phyloP scores from a whole-genome alignment of 768 basidiomycete genomes.

The Lactifluus pinguis region DNA sequence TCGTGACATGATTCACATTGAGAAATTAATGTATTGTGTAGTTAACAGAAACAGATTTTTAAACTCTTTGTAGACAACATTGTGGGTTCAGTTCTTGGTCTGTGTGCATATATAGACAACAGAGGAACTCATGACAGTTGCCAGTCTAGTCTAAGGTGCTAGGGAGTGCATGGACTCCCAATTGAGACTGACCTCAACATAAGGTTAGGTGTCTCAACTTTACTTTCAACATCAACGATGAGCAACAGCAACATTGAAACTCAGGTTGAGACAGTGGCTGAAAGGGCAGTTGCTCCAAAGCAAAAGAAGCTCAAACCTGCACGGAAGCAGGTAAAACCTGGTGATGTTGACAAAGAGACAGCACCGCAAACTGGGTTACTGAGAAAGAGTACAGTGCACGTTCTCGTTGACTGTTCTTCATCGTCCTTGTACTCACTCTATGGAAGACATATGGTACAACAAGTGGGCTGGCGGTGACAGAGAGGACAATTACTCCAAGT shows the following conservation, averaged over 20 bases:
- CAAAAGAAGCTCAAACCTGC: constrained; percentile 79
- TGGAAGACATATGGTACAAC: constrained; percentile 94
- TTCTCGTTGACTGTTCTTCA: not conserved
- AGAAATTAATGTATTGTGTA: too few relatives aligned
- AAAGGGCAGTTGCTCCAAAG: constrained; percentile 20
- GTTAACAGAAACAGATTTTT: too few relatives aligned
- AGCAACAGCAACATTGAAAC: constrained; percentile 13
- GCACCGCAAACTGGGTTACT: constrained; percentile 86
- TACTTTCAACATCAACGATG: constrained; percentile 4
- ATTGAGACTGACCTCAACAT: too few relatives aligned
- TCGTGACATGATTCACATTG: too few relatives aligned
- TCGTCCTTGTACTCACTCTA: not conserved
- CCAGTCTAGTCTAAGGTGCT: too few relatives aligned
- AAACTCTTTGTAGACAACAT: too few relatives aligned
- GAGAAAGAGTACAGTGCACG: constrained; percentile 90
- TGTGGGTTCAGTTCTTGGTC: too few relatives aligned
- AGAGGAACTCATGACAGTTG: too few relatives aligned
- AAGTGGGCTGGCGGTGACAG: constrained; percentile 99
- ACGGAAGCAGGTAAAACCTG: constrained; percentile 86
- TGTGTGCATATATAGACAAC: too few relatives aligned
- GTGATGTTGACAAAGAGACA: constrained; percentile 84
- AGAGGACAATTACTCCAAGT: constrained; percentile 96
- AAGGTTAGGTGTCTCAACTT: too few relatives aligned
- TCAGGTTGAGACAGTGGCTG: not conserved
- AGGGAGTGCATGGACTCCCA: too few relatives aligned